These are phyloP conservation scores for Scenedesmus sp. DNA, from an alignment of 163 green algal species.

Conservation along the genomic window DNA sequence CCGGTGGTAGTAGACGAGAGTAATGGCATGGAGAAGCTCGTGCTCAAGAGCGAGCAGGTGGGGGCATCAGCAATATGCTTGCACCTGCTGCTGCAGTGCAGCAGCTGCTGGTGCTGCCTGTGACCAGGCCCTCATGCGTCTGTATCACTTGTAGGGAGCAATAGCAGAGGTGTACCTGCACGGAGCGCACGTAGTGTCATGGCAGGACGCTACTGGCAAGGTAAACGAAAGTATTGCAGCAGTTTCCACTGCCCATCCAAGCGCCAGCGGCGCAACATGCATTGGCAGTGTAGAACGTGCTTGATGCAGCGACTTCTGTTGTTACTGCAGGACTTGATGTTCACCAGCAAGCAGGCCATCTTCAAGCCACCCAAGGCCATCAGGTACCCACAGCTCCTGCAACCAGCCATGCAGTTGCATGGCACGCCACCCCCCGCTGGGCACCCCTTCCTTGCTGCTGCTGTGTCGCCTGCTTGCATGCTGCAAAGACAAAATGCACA, in stretches of 20 bases:
- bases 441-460: too few species aligned
- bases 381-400: constrained; percentile 52
- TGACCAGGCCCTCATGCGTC: not conserved
- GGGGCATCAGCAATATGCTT: not conserved
- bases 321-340: constrained; percentile 75
- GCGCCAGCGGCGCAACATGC: not conserved
- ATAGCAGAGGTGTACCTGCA: constrained; percentile 76
- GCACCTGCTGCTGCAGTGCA: not conserved
- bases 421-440: not conserved
- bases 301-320: not conserved
- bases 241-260: not conserved
- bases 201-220: constrained; percentile 63
- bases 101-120: not conserved
- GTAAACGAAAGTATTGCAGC: constrained; percentile 24
- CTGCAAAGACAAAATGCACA: too few species aligned
- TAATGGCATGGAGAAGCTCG: constrained; percentile 48
- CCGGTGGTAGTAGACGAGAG: constrained; percentile 1
- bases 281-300: not conserved
- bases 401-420: not conserved
- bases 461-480: too few species aligned
- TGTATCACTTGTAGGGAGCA: constrained; percentile 56
- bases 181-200: constrained; percentile 82
- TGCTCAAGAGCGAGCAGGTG: constrained; percentile 34
- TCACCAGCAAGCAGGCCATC: constrained; percentile 83
- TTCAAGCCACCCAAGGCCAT: constrained; percentile 93